Evolutionary conservation across 495 filamentous ascomycete species (phyloP).

Genomic region (Xylaria bambusicola): DNA sequence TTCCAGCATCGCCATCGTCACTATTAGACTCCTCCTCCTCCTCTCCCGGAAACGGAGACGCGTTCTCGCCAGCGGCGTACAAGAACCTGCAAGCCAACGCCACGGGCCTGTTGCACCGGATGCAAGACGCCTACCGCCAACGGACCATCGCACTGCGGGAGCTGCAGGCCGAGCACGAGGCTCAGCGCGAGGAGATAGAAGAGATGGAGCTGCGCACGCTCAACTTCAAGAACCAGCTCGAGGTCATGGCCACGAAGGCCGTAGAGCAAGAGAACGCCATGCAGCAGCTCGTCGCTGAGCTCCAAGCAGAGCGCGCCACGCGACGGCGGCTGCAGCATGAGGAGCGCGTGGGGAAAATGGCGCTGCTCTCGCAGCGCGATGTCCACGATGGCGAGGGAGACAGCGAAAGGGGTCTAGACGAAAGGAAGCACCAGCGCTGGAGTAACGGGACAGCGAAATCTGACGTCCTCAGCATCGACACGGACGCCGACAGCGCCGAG

Average conservation of each 20-base stretch:
- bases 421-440: slow-evolving; percentile 51
- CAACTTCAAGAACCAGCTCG: slow-evolving; percentile 72
- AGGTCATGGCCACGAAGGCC: slow-evolving; percentile 71
- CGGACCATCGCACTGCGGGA: slow-evolving; percentile 62
- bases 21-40: no score
- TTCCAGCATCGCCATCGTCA: slow-evolving; percentile 47
- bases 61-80: slow-evolving; percentile 66
- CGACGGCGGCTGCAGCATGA: slow-evolving; percentile 52
- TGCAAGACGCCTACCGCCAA: slow-evolving; percentile 73
- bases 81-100: slow-evolving; percentile 71
- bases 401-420: no score
- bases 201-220: slow-evolving; percentile 68
- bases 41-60: slow-evolving; percentile 41
- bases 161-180: slow-evolving; percentile 61
- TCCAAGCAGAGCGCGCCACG: slow-evolving; percentile 68
- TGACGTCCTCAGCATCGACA: slow-evolving; percentile 45
- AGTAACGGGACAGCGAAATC: slow-evolving; percentile 54
- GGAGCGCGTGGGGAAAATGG: no score
- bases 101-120: slow-evolving; percentile 58
- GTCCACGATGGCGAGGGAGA: slow-evolving; percentile 15
- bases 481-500: slow-evolving; percentile 48
- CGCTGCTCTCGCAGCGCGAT: no score
- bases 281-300: slow-evolving; percentile 62
- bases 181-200: slow-evolving; percentile 70
- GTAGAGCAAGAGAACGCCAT: slow-evolving; percentile 65